Base-by-base conservation (phyloP, 2,329 filamentous ascomycete species). In the Epichloe gansuensis region DNA sequence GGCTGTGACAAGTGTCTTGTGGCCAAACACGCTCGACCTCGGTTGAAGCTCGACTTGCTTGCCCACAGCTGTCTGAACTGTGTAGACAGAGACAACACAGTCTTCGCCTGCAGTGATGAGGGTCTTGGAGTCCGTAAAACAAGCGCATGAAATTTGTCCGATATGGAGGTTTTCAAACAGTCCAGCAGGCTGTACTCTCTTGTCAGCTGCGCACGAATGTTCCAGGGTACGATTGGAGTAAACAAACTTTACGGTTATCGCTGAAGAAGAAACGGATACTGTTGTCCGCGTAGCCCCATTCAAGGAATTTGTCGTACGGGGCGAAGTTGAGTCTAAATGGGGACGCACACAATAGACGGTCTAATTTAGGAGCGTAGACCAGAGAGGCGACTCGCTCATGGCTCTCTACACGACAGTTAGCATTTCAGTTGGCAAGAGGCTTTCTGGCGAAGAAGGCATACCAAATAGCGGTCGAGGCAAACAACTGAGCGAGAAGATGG, bases 241-340 rank as follows among this genome's bases (percentile, higher is more conserved):
- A 51, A 38, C 58, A 59, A 69, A 81, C 77, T 71, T 88, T 91
- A 63, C 88, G 84, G 54, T 81, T 88, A 59, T 95, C 89, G 47
- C 85, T 83, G 52, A 86, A 81, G 70, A 88, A 95, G 73, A 98
- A 97, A 4, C 93, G 85, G 31, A 98, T 80, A 59, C 88, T 94
- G 60, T 88, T 88, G 67, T 98, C 93, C 0, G 88, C 86, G 61
- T 94, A 97, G 1, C 91, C 91, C 91, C 91, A 97, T 70, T 96
- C 90, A 59, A 97, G 78, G 62, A 89, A 95, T 60, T 90, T 90
- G 68, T 97, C 91, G 63, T 89, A 95, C 0, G 91, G 91, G 0
- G 91, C 86, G 12, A 97, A 82, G 62, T 96, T 93, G 43, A 96
- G 75, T 21, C 89, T 80, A 68, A 95, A 89, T 0, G 90, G 83